Evolutionary conservation across 2,329 filamentous ascomycete genomes (phyloP).

Genomic region (Fusarium tricinctum): DNA sequence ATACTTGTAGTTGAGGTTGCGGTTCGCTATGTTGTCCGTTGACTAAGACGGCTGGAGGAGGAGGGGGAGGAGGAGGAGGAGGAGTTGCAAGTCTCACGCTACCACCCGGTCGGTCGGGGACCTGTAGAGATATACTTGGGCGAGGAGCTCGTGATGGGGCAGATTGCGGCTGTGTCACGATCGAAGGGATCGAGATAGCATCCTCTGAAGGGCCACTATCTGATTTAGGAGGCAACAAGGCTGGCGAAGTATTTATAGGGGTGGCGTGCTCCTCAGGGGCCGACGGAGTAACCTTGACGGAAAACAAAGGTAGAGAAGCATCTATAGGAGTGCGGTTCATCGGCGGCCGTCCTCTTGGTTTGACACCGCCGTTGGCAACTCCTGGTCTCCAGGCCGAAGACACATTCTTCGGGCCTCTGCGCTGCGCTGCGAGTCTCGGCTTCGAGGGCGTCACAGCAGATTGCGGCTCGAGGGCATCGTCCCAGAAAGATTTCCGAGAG

Average conservation of each 20-base stretch:
- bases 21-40: constrained; percentile 33
- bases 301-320: constrained; percentile 54
- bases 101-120: constrained; percentile 68
- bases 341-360: constrained; percentile 83
- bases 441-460: constrained; percentile 81
- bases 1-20: constrained; percentile 5
- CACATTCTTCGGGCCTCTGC: constrained; percentile 85
- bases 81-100: constrained; percentile 74
- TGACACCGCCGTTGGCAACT: constrained; percentile 73
- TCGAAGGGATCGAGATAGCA: constrained; percentile 19
- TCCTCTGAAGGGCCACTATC: constrained; percentile 14
- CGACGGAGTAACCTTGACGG: constrained; percentile 22
- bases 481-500: constrained; percentile 67
- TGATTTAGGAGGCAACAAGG: constrained; percentile 9
- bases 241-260: constrained; percentile 18
- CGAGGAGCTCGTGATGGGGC: constrained; percentile 49
- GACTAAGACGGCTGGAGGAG: constrained; percentile 54
- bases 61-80: constrained; percentile 51
- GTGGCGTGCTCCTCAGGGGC: constrained; percentile 25
- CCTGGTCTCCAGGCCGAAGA: constrained; percentile 89
- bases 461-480: constrained; percentile 72
- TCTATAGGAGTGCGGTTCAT: constrained; percentile 73
- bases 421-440: constrained; percentile 59
- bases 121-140: constrained; percentile 59
- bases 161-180: constrained; percentile 30